Conservation (phyloP, 257 asterid genomes). For the Solanum ossicruentum region DNA sequence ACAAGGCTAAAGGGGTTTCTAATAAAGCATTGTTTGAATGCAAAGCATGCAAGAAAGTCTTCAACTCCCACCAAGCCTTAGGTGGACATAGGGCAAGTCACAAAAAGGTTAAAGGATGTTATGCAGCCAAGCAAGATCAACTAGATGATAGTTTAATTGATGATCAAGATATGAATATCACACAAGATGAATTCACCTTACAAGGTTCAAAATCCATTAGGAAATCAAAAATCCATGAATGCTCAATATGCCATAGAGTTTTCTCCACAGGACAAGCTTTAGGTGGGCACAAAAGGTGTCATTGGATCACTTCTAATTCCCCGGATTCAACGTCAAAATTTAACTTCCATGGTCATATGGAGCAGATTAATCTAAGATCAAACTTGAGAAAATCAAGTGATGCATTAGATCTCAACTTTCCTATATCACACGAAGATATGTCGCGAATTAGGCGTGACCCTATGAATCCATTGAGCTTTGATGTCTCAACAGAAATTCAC, state of each 20-base stretch:
- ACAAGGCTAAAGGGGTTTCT: slow-evolving; percentile 25
- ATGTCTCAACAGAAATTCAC: slow-evolving; percentile 58
- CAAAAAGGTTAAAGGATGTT: slow-evolving; percentile 89
- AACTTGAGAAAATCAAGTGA: neutral
- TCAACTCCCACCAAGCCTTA: slow-evolving; percentile 87
- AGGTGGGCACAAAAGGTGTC: slow-evolving; percentile 97
- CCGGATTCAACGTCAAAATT: slow-evolving; percentile 29
- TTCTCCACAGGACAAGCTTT: slow-evolving; percentile 88
- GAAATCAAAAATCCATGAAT: slow-evolving; percentile 70
- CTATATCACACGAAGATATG: slow-evolving; percentile 44
- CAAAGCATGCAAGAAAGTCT: slow-evolving; percentile 89
- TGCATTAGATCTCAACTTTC: slow-evolving; percentile 66
- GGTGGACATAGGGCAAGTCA: slow-evolving; percentile 98
- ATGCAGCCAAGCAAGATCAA: slow-evolving; percentile 69
- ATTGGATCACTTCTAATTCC: slow-evolving; percentile 78
- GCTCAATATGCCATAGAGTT: slow-evolving; percentile 81
- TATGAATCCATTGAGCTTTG: slow-evolving; percentile 43
- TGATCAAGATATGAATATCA: slow-evolving; percentile 14
- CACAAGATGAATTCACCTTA: slow-evolving; percentile 37
- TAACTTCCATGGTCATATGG: slow-evolving; percentile 12
- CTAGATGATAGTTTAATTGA: slow-evolving; percentile 14
- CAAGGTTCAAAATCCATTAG: slow-evolving; percentile 32
- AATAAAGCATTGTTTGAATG: slow-evolving; percentile 73
- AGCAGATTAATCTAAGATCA: slow-evolving; percentile 7
- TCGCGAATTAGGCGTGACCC: slow-evolving; percentile 38